A percentile compares a stretch with the other conserved stretches of the same genome.
These are phyloP conservation scores for Murraya koenigii DNA, from an alignment of 345 rosid genomes.

Conservation along the genomic window DNA sequence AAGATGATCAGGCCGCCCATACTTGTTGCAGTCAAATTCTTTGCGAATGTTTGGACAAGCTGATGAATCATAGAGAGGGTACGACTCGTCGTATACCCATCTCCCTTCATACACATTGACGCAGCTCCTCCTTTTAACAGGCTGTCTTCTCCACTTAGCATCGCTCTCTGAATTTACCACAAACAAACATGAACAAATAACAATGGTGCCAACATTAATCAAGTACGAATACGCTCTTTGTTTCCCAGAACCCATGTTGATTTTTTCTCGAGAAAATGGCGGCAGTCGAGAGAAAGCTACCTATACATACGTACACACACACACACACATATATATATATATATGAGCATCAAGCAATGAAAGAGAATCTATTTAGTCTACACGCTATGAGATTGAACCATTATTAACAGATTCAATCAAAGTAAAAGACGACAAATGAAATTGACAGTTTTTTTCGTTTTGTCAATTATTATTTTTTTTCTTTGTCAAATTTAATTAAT, in stretches of 20 bases:
- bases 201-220: not conserved
- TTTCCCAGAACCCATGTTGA: conserved; percentile 16
- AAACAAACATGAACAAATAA: conserved; percentile 4
- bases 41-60: conserved; percentile 70
- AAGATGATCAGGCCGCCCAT: conserved; percentile 71
- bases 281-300: not conserved
- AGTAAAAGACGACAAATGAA: not conserved
- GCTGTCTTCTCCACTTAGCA: not conserved
- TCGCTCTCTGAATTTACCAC: not conserved
- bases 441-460: not conserved
- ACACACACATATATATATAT: no score
- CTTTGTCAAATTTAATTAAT: no score
- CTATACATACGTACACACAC: no score
- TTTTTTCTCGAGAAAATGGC: not conserved
- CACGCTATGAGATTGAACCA: not conserved
- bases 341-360: not conserved
- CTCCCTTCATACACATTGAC: conserved; percentile 57
- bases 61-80: conserved; percentile 67
- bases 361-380: conserved; percentile 7
- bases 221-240: not conserved
- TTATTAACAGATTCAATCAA: not conserved
- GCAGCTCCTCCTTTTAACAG: conserved; percentile 19
- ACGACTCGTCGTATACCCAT: conserved; percentile 66
- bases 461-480: no score
- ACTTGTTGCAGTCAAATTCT: conserved; percentile 78